Conservation (phyloP, 192 early-diverging fungal species). For the Coemansia sp. region DNA sequence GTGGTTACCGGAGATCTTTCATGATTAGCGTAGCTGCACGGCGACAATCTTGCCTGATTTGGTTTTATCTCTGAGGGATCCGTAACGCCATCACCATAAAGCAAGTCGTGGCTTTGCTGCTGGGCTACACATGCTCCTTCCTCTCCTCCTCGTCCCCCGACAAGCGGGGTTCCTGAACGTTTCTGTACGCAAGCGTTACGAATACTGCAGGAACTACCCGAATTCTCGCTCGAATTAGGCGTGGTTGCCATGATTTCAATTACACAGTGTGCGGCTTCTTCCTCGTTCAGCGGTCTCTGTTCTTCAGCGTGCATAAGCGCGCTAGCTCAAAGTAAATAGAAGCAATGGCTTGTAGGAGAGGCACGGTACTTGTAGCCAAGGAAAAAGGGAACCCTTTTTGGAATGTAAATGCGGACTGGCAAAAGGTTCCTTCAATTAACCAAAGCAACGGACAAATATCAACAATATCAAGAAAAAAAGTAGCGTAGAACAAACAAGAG, state of each 20-base stretch:
- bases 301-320: slow-evolving; percentile 32
- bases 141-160: neutral
- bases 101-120: neutral
- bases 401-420: neutral
- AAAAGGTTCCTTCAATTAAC: neutral
- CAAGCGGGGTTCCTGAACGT: neutral
- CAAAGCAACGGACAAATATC: neutral
- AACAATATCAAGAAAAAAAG: neutral
- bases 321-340: neutral
- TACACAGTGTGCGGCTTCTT: slow-evolving; percentile 27
- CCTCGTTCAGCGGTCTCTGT: neutral
- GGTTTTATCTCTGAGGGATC: neutral
- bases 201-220: slow-evolving; percentile 13
- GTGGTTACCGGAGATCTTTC: neutral
- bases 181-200: slow-evolving; percentile 5
- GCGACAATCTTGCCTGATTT: neutral
- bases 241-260: slow-evolving; percentile 36
- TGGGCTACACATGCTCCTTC: neutral
- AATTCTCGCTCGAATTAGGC: slow-evolving; percentile 2
- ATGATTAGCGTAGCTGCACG: neutral
- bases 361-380: neutral
- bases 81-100: neutral
- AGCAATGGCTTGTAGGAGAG: neutral
- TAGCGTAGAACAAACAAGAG: neutral
- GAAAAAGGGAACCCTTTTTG: neutral